Evolutionary conservation across 2,329 filamentous ascomycete species (phyloP), one percentile per base, ranked within the genome.

Genomic region (Neophaeococcomyces mojaviensis): DNA sequence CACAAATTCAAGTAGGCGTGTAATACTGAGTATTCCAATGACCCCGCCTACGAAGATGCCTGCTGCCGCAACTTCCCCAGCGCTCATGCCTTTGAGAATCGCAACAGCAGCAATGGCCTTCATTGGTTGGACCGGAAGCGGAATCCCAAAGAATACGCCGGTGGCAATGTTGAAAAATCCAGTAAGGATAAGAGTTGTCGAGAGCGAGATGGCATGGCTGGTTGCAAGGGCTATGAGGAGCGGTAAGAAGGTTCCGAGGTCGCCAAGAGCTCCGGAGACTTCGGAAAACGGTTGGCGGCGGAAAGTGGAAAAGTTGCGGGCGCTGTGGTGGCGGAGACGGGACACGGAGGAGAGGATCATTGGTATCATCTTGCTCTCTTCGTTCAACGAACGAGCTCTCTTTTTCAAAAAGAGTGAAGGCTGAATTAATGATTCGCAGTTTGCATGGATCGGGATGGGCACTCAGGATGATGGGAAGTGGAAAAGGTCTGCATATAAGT

Each of bases 21-120:
- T 94, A 3, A 81, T 61, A 59, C 84, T 89, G 61, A 96, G 80
- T 1, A 94, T 5, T 7, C 90, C 73, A 7, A 96, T 82, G 18
- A 83, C 76, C 5, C 69, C 69, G 2, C 82, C 81, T 28, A 95
- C 88, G 48, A 87, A 84, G 31, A 90, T 77, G 1, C 90, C 90
- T 1, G 88, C 88, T 0, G 86, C 84, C n/a, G 87, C 79, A 34
- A 85, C 89, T 52, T 88, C 77, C 39, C 78, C 77, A 15, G 81
- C 72, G 1, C 78, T 78, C 52, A 86, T 81, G 24, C 70, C 71
- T 9, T 79, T 74, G 5, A 82, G 74, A 48, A 96, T 86, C n/a
- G 88, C 87, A 0, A 94, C 85, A 1, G 89, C 86, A 4, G 89
- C 89, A 50, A 97, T 94, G 31, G 90, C 89, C 74, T 84, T 84